These are phyloP conservation scores for Nitzschia inconspicua DNA, from an alignment of 108 stramenopile species.

Conservation along the genomic window DNA sequence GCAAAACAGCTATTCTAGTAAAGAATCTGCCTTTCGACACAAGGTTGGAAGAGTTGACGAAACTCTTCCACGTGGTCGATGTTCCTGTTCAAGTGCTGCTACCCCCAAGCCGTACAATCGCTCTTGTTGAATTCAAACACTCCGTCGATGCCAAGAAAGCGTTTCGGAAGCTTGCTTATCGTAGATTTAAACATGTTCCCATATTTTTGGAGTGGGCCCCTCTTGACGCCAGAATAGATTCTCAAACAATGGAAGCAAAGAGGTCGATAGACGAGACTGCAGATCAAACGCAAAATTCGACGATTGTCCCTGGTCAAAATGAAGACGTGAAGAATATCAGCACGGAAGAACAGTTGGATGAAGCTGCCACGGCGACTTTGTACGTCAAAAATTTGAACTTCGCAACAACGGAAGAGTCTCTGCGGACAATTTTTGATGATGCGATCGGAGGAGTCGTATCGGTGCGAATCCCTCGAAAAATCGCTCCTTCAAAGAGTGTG, in stretches of 20 bases:
- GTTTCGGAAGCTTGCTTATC: constrained; percentile 91
- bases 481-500: constrained; percentile 42
- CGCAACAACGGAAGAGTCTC: constrained; percentile 73
- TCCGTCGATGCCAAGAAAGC: constrained; percentile 87
- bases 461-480: constrained; percentile 89
- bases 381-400: constrained; percentile 98
- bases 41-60: constrained; percentile 75
- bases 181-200: constrained; percentile 92
- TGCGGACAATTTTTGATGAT: constrained; percentile 64
- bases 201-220: constrained; percentile 99
- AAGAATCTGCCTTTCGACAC: constrained; percentile 96
- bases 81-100: constrained; percentile 63
- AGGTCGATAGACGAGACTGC: background rate
- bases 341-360: too few relatives aligned
- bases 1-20: constrained; percentile 85
- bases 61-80: constrained; percentile 83
- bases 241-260: background rate
- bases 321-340: constrained; percentile 9
- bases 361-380: constrained; percentile 58
- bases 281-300: background rate
- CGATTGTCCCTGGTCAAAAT: background rate
- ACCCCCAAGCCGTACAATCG: constrained; percentile 87
- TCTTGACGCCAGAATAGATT: constrained; percentile 28
- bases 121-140: constrained; percentile 90
- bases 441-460: constrained; percentile 58